Conservation (phyloP, 805 yeast species). For the Candida yuanshanica region DNA sequence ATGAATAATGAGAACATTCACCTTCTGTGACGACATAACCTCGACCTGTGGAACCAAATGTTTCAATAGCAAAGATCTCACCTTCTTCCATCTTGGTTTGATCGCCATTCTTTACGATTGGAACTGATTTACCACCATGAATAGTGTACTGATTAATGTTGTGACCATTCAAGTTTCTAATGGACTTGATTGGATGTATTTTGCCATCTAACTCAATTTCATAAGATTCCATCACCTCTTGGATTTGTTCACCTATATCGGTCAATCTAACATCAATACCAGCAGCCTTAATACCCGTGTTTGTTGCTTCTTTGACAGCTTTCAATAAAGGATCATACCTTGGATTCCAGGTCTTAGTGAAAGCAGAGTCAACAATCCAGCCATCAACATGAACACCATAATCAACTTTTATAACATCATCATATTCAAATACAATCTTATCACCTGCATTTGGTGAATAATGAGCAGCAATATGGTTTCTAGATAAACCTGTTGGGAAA, state of each 20-base stretch:
- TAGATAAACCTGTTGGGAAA: constrained; percentile 95
- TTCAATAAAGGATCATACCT: constrained; percentile 72
- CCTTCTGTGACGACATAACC: constrained; percentile 86
- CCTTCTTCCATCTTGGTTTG: constrained; percentile 98
- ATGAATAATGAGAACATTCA: constrained; percentile 91
- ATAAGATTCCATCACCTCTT: constrained; percentile 95
- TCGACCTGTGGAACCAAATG: constrained; percentile 94
- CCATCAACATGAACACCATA: constrained; percentile 97
- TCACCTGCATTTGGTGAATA: constrained; percentile 97
- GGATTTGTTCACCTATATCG: constrained; percentile 93
- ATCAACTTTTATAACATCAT: constrained; percentile 95
- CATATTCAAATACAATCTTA: constrained; percentile 68
- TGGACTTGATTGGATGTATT: constrained; percentile 77
- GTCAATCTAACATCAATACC: constrained; percentile 95
- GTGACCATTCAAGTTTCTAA: constrained; percentile 92
- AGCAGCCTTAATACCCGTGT: constrained; percentile 87
- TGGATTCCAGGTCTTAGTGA: constrained; percentile 82
- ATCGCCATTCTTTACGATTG: constrained; percentile 91
- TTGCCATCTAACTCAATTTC: constrained; percentile 90
- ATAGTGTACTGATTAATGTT: constrained; percentile 78
- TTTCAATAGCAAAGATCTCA: constrained; percentile 95
- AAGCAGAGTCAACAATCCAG: constrained; percentile 89
- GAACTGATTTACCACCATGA: constrained; percentile 95
- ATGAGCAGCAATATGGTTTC: constrained; percentile 95
- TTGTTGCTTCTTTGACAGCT: constrained; percentile 90